Percentiles rank a stretch among this genome's conserved stretches.
Conservation (phyloP, 306 rosid genomes). For the Alnus rubra region DNA sequence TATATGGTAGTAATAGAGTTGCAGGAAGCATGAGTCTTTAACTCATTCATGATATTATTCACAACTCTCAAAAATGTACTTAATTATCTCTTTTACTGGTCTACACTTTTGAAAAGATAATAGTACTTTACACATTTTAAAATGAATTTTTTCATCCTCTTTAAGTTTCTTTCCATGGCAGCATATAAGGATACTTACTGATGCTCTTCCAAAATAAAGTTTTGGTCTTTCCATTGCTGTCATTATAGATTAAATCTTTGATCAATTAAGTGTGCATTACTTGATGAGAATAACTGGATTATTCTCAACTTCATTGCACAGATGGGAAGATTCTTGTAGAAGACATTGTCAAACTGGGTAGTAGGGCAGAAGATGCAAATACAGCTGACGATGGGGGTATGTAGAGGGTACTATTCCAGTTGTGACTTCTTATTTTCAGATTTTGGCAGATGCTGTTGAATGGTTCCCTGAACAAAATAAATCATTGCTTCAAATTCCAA, state of each 20-base stretch:
- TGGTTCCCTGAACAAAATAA: background rate
- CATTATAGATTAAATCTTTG: background rate
- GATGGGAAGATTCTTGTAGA: slow-evolving; percentile 97
- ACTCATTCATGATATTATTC: background rate
- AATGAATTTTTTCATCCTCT: background rate
- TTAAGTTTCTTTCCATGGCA: too few relatives aligned
- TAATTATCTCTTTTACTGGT: background rate
- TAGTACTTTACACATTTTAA: background rate
- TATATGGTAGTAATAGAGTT: background rate
- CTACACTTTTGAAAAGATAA: background rate
- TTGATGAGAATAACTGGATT: slow-evolving; percentile 22
- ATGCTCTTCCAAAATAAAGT: background rate
- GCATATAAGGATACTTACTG: background rate
- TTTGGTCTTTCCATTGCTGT: background rate
- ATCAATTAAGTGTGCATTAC: background rate
- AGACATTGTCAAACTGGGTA: slow-evolving; percentile 86
- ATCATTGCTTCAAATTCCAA: slow-evolving; percentile 14
- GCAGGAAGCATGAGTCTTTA: background rate
- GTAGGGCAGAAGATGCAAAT: slow-evolving; percentile 65
- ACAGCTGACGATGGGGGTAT: slow-evolving; percentile 40
- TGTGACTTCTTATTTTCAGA: slow-evolving; percentile 10
- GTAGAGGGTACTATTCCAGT: slow-evolving; percentile 27
- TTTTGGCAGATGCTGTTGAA: slow-evolving; percentile 15
- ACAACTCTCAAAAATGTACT: background rate
- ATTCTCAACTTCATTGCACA: slow-evolving; percentile 30